These are phyloP conservation scores for Zhuliangozyma blackwelliae DNA, from an alignment of 1,139 yeast genomes.

Conservation along the genomic window DNA sequence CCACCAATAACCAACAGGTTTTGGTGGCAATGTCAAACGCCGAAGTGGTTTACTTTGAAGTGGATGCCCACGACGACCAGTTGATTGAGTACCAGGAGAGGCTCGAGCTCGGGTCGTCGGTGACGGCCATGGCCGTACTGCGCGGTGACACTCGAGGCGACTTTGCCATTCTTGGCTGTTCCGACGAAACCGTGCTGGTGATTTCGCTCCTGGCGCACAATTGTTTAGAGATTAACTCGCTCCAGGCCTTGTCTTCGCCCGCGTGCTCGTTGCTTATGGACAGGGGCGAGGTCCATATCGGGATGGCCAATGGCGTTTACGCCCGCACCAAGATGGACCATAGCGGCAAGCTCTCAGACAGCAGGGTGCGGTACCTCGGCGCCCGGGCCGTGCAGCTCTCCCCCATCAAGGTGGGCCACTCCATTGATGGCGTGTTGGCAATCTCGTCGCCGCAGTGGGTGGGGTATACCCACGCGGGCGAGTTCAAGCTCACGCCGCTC, in stretches of 20 bases:
- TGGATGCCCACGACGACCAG: slow-evolving; percentile 56
- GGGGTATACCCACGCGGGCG: slow-evolving; percentile 18
- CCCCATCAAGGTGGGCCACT: slow-evolving; percentile 19
- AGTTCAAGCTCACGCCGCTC: slow-evolving; percentile 42
- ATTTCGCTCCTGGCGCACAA: slow-evolving; percentile 61
- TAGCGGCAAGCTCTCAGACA: slow-evolving; percentile 63
- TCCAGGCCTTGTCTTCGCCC: slow-evolving; percentile 66
- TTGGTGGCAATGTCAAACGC: slow-evolving; percentile 67
- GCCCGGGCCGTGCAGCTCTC: slow-evolving; percentile 55
- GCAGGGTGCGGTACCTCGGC: slow-evolving; percentile 74
- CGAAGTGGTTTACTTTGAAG: slow-evolving; percentile 79
- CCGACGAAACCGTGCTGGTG: slow-evolving; percentile 68
- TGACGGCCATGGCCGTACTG: slow-evolving; percentile 57
- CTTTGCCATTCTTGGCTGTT: slow-evolving; percentile 65
- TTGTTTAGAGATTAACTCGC: slow-evolving; percentile 57
- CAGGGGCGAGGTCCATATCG: slow-evolving; percentile 54
- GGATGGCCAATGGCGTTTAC: slow-evolving; percentile 79
- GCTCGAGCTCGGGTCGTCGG: slow-evolving; percentile 48
- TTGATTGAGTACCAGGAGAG: slow-evolving; percentile 68
- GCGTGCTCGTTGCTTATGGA: slow-evolving; percentile 47
- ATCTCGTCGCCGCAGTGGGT: slow-evolving; percentile 43
- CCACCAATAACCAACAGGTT: slow-evolving; percentile 66
- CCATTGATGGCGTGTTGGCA: slow-evolving; percentile 30
- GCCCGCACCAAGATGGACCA: slow-evolving; percentile 57
- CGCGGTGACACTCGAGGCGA: slow-evolving; percentile 33